These are phyloP conservation scores for Ganoderma multipileum DNA, from an alignment of 1,284 basidiomycete species.

Conservation along the genomic window DNA sequence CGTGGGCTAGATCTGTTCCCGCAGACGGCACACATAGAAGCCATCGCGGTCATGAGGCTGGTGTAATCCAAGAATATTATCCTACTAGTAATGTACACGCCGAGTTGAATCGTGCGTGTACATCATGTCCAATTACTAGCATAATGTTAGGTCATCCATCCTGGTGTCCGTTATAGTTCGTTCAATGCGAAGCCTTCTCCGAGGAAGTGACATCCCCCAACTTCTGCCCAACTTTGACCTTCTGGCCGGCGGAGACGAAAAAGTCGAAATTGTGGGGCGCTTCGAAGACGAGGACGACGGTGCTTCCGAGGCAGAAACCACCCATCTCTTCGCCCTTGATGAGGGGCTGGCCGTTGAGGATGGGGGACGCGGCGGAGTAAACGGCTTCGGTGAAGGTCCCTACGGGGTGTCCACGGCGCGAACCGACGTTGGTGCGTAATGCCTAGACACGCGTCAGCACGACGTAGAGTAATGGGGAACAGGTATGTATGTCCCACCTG, in stretches of 20 bases:
- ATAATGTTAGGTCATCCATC: background rate
- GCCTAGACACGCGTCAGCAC: constrained; percentile 47
- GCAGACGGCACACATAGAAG: constrained; percentile 91
- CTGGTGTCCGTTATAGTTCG: background rate
- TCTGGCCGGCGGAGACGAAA: constrained; percentile 80
- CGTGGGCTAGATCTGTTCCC: constrained; percentile 93
- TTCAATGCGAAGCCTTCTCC: constrained; percentile 7
- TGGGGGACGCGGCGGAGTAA: constrained; percentile 80
- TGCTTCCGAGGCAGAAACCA: constrained; percentile 94
- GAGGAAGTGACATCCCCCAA: constrained; percentile 58
- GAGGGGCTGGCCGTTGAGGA: constrained; percentile 91
- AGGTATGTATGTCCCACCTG: constrained; percentile 55
- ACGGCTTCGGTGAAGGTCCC: constrained; percentile 95
- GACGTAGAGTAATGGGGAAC: background rate
- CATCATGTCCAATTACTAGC: constrained; percentile 13
- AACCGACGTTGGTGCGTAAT: constrained; percentile 80
- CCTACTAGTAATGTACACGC: constrained; percentile 17
- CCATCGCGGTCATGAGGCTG: constrained; percentile 73
- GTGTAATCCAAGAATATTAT: constrained; percentile 29
- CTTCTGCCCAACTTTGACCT: constrained; percentile 87
- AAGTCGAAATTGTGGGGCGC: constrained; percentile 90
- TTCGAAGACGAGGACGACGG: constrained; percentile 97
- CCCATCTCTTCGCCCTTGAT: constrained; percentile 94
- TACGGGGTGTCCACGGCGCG: constrained; percentile 75
- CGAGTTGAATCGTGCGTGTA: constrained; percentile 22